Evolutionary conservation across 805 yeast species (phyloP).

Genomic region (Metschnikowia bowlesiae): DNA sequence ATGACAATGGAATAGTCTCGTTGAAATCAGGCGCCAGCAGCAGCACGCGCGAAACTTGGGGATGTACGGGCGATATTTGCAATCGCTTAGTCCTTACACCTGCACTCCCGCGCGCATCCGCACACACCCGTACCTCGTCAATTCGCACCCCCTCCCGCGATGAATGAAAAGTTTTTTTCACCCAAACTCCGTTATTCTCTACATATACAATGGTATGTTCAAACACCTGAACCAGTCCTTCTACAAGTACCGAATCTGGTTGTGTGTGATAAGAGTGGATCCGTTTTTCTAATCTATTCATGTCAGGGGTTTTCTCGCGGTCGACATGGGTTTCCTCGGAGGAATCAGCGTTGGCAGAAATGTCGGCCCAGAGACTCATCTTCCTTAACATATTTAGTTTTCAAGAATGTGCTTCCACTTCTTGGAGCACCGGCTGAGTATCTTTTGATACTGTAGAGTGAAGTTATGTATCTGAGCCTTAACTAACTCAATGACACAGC

Average conservation of each 20-base stretch:
- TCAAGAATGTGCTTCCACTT: conserved; percentile 30
- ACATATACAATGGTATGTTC: conserved; percentile 27
- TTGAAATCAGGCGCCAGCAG: too few relatives aligned
- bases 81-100: too few relatives aligned
- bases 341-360: neutral
- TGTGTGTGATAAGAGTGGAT: conserved; percentile 25
- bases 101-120: too few relatives aligned
- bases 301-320: conserved; percentile 5
- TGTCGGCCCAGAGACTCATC: conserved; percentile 2
- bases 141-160: neutral
- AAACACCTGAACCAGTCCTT: conserved; percentile 19
- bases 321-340: neutral
- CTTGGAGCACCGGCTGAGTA: conserved; percentile 45
- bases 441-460: conserved; percentile 39
- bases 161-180: conserved; percentile 3
- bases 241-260: conserved; percentile 20
- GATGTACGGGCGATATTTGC: neutral
- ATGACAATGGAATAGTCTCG: too few relatives aligned
- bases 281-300: conserved; percentile 17
- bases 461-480: conserved; percentile 20
- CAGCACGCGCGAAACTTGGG: neutral
- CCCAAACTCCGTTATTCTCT: neutral
- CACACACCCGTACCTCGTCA: neutral
- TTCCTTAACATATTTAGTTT: conserved; percentile 10
- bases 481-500: conserved; percentile 50